A percentile compares a stretch with the other conserved stretches of the same genome.
phyloP scores from a whole-genome alignment of 768 basidiomycete species.

The Hemileccinum rubropunctum region DNA sequence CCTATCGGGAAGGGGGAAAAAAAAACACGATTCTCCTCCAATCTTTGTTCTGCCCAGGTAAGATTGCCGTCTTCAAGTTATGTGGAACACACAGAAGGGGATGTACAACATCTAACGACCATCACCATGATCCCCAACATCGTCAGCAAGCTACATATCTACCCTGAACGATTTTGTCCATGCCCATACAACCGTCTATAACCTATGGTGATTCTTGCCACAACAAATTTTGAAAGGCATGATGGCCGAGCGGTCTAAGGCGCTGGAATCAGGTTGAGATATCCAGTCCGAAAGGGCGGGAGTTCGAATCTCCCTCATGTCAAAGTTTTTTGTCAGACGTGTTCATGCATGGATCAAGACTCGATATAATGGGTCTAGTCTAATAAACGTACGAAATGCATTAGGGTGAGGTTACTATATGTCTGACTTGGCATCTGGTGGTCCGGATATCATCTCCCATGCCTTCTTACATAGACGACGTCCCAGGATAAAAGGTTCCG shows the following conservation, averaged over 20 bases:
- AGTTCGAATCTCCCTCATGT: constrained; percentile 36
- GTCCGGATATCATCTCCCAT: constrained; percentile 37
- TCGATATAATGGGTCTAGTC: neutral
- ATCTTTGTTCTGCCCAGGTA: no score
- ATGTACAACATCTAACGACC: no score
- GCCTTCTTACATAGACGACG: constrained; percentile 38
- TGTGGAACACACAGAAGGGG: no score
- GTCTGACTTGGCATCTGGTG: constrained; percentile 26
- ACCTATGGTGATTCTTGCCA: no score
- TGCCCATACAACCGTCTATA: no score
- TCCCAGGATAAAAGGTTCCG: constrained; percentile 52
- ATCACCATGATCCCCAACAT: no score
- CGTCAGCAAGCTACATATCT: no score
- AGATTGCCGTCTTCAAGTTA: no score
- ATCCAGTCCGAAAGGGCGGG: constrained; percentile 37
- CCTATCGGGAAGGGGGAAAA: no score
- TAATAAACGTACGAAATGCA: constrained; percentile 6
- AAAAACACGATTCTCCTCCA: no score
- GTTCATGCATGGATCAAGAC: no score
- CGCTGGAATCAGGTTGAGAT: constrained; percentile 45
- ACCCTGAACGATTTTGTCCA: no score
- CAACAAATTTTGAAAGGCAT: constrained; percentile 15
- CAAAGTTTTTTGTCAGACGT: constrained; percentile 7
- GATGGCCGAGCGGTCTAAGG: constrained; percentile 63
- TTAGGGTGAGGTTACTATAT: constrained; percentile 25